Conservation (phyloP, 331 rosid genomes). For the Erythrophleum ivorense region DNA sequence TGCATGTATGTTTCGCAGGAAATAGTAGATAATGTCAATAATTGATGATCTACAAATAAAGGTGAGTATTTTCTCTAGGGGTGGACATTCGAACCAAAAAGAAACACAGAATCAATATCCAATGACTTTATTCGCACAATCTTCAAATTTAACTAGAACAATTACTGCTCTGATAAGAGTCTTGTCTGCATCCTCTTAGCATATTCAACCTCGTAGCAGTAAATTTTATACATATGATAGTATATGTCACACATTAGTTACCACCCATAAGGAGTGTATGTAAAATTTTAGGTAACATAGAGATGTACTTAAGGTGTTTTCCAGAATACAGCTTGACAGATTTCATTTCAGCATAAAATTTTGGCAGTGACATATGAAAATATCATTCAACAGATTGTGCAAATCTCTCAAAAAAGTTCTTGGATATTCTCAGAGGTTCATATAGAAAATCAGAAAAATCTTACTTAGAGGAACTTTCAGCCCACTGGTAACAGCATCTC, state of each 20-base stretch:
- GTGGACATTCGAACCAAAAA: background rate
- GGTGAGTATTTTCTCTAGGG: background rate
- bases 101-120: background rate
- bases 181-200: background rate
- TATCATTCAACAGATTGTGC: conserved; percentile 27
- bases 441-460: conserved; percentile 40
- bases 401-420: conserved; percentile 11
- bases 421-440: conserved; percentile 22
- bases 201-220: background rate
- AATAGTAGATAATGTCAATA: conserved; percentile 22
- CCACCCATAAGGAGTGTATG: background rate
- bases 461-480: conserved; percentile 85
- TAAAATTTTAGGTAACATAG: conserved; percentile 18
- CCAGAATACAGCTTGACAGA: conserved; percentile 22
- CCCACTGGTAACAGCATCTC: conserved; percentile 72
- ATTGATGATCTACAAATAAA: background rate
- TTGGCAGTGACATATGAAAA: conserved; percentile 4
- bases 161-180: background rate
- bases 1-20: conserved; percentile 7
- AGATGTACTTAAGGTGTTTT: conserved; percentile 18
- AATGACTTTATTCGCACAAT: background rate
- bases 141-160: background rate
- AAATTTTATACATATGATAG: background rate
- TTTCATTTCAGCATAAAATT: conserved; percentile 32
- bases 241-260: background rate